Evolutionary conservation across 345 rosid genomes (phyloP).

Genomic region (Populus deltoides): DNA sequence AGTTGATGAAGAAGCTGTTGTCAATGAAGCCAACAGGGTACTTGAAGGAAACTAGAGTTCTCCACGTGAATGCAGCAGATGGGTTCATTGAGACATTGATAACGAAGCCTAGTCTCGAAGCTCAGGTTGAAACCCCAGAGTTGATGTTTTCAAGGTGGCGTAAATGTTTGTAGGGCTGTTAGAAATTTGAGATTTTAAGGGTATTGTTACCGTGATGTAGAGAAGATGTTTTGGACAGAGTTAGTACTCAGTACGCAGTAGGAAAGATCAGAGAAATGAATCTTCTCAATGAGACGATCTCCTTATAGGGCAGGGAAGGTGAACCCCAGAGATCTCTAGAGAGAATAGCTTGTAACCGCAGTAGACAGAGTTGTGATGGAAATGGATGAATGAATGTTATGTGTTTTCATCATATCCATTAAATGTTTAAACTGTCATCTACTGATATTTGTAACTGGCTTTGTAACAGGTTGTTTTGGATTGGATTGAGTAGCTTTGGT

Average conservation of each 20-base stretch:
- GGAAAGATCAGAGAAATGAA: not conserved
- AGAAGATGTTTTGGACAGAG: not conserved
- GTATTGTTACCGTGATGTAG: not conserved
- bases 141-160: not conserved
- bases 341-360: not conserved
- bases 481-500: constrained; percentile 59
- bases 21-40: constrained; percentile 56
- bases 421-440: too few relatives aligned
- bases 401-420: too few relatives aligned
- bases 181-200: not conserved
- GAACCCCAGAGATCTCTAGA: not conserved
- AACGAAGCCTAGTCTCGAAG: constrained; percentile 25
- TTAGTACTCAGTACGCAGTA: not conserved
- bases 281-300: too few relatives aligned
- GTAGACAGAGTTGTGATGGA: not conserved
- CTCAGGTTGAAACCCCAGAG: constrained; percentile 12
- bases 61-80: constrained; percentile 55
- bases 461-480: constrained; percentile 56
- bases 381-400: not conserved
- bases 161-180: not conserved
- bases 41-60: constrained; percentile 65
- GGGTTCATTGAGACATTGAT: constrained; percentile 43
- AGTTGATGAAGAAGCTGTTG: constrained; percentile 60
- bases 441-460: not conserved
- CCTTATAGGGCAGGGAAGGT: not conserved